phyloP scores from a whole-genome alignment of 352 stramenopile species.

The Phytophthora ohioensis region DNA sequence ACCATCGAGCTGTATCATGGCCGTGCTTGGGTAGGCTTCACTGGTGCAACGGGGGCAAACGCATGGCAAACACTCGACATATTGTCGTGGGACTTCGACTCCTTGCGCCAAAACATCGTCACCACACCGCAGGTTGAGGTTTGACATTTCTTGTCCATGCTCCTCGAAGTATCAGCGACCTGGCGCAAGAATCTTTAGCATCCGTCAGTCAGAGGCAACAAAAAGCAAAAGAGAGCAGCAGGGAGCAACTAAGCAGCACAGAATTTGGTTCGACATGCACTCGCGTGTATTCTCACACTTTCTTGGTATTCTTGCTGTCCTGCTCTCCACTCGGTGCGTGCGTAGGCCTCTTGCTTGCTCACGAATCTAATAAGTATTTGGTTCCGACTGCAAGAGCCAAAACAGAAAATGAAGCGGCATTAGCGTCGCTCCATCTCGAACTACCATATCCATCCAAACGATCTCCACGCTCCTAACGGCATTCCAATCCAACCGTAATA shows the following conservation, averaged over 20 bases:
- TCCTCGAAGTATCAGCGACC: neutral
- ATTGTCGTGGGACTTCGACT: conserved; percentile 83
- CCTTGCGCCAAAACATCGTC: conserved; percentile 51
- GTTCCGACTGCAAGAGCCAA: conserved; percentile 55
- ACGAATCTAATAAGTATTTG: conserved; percentile 67
- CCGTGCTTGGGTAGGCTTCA: conserved; percentile 93
- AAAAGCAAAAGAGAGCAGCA: conserved; percentile 10
- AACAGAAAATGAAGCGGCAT: conserved; percentile 46
- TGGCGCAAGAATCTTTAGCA: conserved; percentile 2
- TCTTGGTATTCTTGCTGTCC: conserved; percentile 49
- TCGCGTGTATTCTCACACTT: conserved; percentile 49
- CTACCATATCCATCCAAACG: conserved; percentile 40
- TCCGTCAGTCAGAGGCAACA: conserved; percentile 15
- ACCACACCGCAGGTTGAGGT: conserved; percentile 21
- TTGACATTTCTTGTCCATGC: conserved; percentile 2
- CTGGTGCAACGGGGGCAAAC: conserved; percentile 80
- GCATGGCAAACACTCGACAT: conserved; percentile 93
- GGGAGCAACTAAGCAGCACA: conserved; percentile 27
- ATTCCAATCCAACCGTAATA: conserved; percentile 39
- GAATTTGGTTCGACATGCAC: conserved; percentile 42
- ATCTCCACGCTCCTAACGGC: conserved; percentile 39
- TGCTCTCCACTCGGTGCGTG: conserved; percentile 45
- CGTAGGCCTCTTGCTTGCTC: conserved; percentile 52
- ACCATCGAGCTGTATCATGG: conserved; percentile 85
- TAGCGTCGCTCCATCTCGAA: conserved; percentile 41